Evolutionary conservation across 129 eudicot species (phyloP).

Genomic region (Flaveria robusta): DNA sequence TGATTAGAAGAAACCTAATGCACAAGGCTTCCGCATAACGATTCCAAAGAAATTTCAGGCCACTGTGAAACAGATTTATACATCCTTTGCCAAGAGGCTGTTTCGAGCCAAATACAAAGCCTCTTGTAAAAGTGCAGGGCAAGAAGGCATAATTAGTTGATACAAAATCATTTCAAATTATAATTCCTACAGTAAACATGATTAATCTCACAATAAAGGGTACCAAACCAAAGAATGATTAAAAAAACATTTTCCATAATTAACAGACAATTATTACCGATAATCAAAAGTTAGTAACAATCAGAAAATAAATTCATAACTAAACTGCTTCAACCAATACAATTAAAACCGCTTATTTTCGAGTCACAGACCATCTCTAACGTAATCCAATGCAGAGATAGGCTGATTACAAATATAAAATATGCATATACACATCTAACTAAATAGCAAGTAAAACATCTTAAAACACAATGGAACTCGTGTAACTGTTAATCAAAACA

Average conservation of each 20-base stretch:
- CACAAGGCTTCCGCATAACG: no score
- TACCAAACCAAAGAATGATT: background rate
- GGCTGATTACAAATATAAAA: background rate
- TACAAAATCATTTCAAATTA: no score
- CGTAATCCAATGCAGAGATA: slow-evolving; percentile 2
- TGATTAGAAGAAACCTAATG: no score
- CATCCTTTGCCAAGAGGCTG: no score
- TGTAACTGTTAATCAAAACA: background rate
- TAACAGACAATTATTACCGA: no score
- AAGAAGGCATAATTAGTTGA: no score
- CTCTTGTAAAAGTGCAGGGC: no score
- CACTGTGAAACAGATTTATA: no score
- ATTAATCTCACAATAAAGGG: background rate
- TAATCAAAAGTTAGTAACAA: background rate
- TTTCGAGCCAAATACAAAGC: no score
- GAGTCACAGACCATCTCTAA: background rate
- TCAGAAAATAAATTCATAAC: background rate
- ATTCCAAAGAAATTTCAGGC: no score
- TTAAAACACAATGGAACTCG: background rate
- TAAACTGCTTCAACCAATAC: background rate
- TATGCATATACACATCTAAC: background rate
- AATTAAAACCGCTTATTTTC: background rate
- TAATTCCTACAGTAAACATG: no score
- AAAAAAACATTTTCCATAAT: background rate
- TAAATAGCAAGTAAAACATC: background rate